Percentiles rank a stretch among this genome's conserved stretches.
These are phyloP conservation scores for Quercus berberidifolia DNA, from an alignment of 306 rosid genomes.

Conservation along the genomic window DNA sequence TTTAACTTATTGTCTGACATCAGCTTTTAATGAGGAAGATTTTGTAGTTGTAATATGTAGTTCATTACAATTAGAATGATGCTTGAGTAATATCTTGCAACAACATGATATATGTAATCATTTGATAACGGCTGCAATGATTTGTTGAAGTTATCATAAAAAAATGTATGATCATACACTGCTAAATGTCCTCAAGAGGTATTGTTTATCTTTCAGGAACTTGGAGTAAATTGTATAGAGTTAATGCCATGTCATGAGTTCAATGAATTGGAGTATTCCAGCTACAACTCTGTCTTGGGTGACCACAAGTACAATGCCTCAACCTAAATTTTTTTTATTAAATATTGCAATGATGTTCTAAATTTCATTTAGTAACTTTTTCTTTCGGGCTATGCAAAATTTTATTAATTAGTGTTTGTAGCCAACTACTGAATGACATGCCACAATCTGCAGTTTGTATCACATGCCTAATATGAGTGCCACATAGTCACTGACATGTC, in stretches of 20 bases:
- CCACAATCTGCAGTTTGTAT: neutral
- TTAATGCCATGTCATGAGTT: slow-evolving; percentile 97
- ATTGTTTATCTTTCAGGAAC: slow-evolving; percentile 63
- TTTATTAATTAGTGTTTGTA: neutral
- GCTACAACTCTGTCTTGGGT: slow-evolving; percentile 81
- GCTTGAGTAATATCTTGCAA: neutral
- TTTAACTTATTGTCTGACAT: neutral
- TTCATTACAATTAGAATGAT: neutral
- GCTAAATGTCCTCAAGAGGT: slow-evolving; percentile 22
- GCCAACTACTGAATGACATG: neutral
- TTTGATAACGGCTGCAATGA: neutral
- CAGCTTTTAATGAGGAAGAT: neutral
- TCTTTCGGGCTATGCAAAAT: neutral
- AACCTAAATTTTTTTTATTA: neutral
- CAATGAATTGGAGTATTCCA: slow-evolving; percentile 83
- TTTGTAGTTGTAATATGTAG: neutral
- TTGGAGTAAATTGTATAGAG: slow-evolving; percentile 92
- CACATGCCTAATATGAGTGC: neutral
- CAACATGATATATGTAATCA: neutral
- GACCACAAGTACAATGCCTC: slow-evolving; percentile 52
- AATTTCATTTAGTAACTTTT: neutral
- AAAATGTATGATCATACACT: neutral
- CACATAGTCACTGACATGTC: neutral
- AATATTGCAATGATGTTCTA: neutral
- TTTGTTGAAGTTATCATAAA: neutral